Conservation (phyloP, 139 green algal genomes). For the Diplosphaera chodatii region DNA sequence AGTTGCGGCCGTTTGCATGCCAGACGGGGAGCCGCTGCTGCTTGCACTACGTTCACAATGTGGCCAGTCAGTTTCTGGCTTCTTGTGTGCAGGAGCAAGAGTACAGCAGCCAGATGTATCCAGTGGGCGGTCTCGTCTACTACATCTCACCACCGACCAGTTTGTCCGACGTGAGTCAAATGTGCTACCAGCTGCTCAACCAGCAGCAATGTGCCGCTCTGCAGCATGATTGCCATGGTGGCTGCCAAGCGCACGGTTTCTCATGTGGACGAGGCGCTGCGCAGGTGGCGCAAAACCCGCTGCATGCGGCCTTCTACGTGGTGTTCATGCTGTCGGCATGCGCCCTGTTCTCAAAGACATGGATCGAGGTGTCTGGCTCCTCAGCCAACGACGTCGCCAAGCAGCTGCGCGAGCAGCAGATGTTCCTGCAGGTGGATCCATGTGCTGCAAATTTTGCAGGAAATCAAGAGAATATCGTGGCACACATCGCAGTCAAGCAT, state of each 20-base stretch:
- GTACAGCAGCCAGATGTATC: constrained; percentile 70
- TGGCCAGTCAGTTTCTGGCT: too few species aligned
- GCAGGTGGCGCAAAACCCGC: constrained; percentile 78
- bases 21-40: too few species aligned
- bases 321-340: constrained; percentile 96
- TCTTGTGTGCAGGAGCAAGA: constrained; percentile 59
- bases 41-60: too few species aligned
- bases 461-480: too few species aligned
- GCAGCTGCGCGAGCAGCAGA: constrained; percentile 96
- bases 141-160: constrained; percentile 91
- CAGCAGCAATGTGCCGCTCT: too few species aligned
- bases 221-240: too few species aligned
- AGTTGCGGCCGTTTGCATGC: too few species aligned
- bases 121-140: constrained; percentile 96
- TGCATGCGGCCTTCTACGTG: constrained; percentile 97
- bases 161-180: constrained; percentile 62
- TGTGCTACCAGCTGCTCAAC: too few species aligned
- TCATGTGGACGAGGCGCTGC: too few species aligned
- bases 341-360: constrained; percentile 99
- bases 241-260: too few species aligned
- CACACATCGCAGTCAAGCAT: too few species aligned
- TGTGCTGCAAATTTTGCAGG: too few species aligned
- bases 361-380: constrained; percentile 98
- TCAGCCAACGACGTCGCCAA: constrained; percentile 92
- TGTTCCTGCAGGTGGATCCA: constrained; percentile 79